Conservation (phyloP, 140 eudicot genomes). For the Ambrosia hybrid region DNA sequence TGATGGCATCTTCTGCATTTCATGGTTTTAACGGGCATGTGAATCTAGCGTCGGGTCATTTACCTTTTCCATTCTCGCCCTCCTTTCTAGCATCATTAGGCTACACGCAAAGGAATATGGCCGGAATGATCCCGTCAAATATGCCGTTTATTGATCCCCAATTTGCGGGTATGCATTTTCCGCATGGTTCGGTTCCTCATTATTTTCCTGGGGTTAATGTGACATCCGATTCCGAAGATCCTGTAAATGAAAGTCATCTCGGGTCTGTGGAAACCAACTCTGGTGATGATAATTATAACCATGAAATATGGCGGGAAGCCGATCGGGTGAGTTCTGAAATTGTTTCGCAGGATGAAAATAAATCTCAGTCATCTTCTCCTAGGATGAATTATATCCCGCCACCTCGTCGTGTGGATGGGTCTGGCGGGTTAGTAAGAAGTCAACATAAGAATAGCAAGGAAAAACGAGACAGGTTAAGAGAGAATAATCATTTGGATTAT, state of each 20-base stretch:
- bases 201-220: constrained; percentile 51
- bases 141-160: constrained; percentile 64
- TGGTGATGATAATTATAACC: constrained; percentile 31
- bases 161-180: constrained; percentile 61
- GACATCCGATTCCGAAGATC: constrained; percentile 42
- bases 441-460: constrained; percentile 56
- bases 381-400: constrained; percentile 50
- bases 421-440: constrained; percentile 42
- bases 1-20: constrained; percentile 76
- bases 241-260: constrained; percentile 39
- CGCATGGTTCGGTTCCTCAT: constrained; percentile 68
- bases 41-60: constrained; percentile 54
- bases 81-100: constrained; percentile 77
- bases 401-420: constrained; percentile 49
- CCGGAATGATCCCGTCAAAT: constrained; percentile 69
- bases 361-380: constrained; percentile 23
- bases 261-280: constrained; percentile 36
- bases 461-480: constrained; percentile 45
- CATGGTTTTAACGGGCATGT: constrained; percentile 75
- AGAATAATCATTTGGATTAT: constrained; percentile 20
- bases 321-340: constrained; percentile 46
- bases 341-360: constrained; percentile 45
- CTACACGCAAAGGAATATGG: constrained; percentile 58
- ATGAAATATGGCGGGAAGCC: constrained; percentile 62
- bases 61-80: constrained; percentile 66